phyloP scores from a whole-genome alignment of 2,329 filamentous ascomycete species.

The Plectosphaerella plurivora region DNA sequence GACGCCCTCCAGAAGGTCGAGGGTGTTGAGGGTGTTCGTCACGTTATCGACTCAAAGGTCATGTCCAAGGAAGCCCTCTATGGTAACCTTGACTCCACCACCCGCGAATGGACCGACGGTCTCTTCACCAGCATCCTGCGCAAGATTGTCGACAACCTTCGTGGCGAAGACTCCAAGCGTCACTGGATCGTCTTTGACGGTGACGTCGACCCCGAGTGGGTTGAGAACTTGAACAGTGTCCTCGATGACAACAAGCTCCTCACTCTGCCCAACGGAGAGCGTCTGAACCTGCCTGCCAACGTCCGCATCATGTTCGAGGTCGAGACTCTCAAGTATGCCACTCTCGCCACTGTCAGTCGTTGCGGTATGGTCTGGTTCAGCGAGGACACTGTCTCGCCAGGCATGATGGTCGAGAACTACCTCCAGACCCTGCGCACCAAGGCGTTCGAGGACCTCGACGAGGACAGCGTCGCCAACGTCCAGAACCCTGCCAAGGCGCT shows the following conservation, averaged over 20 bases:
- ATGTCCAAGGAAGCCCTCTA: constrained; percentile 99
- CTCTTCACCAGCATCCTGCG: constrained; percentile 95
- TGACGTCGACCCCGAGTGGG: constrained; percentile 98
- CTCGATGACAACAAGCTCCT: constrained; percentile 98
- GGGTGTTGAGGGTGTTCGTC: constrained; percentile 86
- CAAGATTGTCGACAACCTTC: constrained; percentile 97
- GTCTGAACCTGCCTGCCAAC: constrained; percentile 88
- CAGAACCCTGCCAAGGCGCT: constrained; percentile 75
- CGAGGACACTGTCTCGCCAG: constrained; percentile 89
- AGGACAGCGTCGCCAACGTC: constrained; percentile 75
- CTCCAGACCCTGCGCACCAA: constrained; percentile 76
- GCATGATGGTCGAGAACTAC: constrained; percentile 92
- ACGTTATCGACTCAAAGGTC: constrained; percentile 98
- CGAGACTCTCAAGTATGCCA: constrained; percentile 95
- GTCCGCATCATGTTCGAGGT: constrained; percentile 99
- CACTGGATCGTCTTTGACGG: constrained; percentile 99
- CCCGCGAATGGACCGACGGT: constrained; percentile 97
- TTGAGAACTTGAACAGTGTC: constrained; percentile 99
- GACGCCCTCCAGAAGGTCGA: constrained; percentile 90
- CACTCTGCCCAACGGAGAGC: constrained; percentile 95
- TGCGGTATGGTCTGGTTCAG: constrained; percentile 99
- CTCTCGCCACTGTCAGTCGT: constrained; percentile 95
- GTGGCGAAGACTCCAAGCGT: constrained; percentile 92
- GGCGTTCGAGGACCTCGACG: constrained; percentile 91
- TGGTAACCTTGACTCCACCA: constrained; percentile 92